phyloP scores from a whole-genome alignment of 257 asterid genomes.

The Anisodus tanguticus region DNA sequence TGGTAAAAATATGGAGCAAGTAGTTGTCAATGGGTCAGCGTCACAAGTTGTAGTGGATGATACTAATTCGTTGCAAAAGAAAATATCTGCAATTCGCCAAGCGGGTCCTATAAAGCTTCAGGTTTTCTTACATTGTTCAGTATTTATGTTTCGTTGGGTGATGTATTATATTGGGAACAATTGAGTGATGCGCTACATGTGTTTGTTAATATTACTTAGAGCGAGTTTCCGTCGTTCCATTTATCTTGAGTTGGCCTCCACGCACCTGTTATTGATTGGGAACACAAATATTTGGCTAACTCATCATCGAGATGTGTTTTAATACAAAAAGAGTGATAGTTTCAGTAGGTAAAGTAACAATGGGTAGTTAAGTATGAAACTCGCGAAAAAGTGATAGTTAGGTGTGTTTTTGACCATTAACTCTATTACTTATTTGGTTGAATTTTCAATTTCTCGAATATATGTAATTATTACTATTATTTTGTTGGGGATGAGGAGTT shows the following conservation, averaged over 20 bases:
- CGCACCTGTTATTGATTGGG: no score
- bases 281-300: no score
- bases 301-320: no score
- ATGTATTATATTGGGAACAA: background rate
- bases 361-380: no score
- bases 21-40: conserved; percentile 60
- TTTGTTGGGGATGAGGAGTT: background rate
- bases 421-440: background rate
- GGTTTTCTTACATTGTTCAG: conserved; percentile 42
- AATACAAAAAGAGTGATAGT: no score
- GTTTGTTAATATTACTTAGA: background rate
- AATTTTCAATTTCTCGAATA: background rate
- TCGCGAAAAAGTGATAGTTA: no score
- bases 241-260: no score
- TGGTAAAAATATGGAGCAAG: conserved; percentile 59
- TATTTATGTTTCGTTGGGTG: background rate
- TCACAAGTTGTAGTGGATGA: conserved; percentile 67
- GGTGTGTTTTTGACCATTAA: no score
- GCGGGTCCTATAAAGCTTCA: conserved; percentile 77
- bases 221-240: no score
- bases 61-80: conserved; percentile 53
- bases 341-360: no score
- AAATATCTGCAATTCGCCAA: conserved; percentile 59
- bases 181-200: background rate
- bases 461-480: no score